phyloP scores from a whole-genome alignment of 2,329 filamentous ascomycete species.

The Coniella lustricola region DNA sequence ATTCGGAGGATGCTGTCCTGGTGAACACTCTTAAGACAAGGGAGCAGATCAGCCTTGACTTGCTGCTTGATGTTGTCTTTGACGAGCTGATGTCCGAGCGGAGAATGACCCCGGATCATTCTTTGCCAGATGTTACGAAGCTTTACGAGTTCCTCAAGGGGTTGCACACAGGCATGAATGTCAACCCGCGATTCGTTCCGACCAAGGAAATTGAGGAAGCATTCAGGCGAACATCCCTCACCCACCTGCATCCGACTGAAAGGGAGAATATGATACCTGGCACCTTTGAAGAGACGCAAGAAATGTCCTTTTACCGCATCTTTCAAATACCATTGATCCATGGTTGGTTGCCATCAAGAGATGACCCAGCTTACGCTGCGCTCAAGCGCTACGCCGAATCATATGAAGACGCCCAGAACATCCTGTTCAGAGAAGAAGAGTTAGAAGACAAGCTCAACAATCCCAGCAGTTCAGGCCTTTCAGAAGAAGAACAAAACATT shows the following conservation, averaged over 20 bases:
- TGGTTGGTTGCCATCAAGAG: constrained; percentile 74
- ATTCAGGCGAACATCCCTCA: constrained; percentile 45
- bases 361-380: constrained; percentile 60
- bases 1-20: constrained; percentile 57
- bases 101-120: constrained; percentile 52
- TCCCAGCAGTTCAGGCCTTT: constrained; percentile 47
- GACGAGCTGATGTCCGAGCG: constrained; percentile 83
- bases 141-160: constrained; percentile 82
- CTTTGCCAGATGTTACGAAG: constrained; percentile 79
- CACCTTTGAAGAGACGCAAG: constrained; percentile 76
- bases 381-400: constrained; percentile 70
- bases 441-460: constrained; percentile 69
- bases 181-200: constrained; percentile 82
- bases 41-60: constrained; percentile 79
- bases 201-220: constrained; percentile 38
- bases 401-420: constrained; percentile 86
- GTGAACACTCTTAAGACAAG: constrained; percentile 70
- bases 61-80: constrained; percentile 83
- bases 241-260: constrained; percentile 44
- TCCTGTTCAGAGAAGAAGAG: constrained; percentile 84
- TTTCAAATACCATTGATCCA: constrained; percentile 87
- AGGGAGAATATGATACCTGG: constrained; percentile 51
- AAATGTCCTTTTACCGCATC: constrained; percentile 86
- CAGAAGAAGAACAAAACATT: constrained; percentile 65
- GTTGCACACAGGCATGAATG: constrained; percentile 94